Conservation (phyloP, 345 rosid genomes). For the Cardamine occulta region DNA sequence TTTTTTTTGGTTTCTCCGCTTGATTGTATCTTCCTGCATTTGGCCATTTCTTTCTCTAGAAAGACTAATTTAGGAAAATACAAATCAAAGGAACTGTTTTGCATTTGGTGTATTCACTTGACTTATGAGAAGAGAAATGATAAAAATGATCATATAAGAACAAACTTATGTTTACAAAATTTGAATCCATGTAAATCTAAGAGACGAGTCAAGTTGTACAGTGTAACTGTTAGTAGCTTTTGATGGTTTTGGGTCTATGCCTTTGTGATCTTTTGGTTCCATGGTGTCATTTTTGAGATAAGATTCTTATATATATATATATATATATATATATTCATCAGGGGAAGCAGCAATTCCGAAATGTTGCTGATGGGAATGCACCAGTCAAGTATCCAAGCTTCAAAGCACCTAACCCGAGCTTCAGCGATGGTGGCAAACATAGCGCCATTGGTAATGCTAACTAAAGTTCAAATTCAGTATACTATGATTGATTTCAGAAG, state of each 20-base stretch:
- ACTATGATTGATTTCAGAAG: background rate
- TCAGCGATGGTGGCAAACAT: conserved; percentile 19
- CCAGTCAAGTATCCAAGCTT: conserved; percentile 34
- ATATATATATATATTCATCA: background rate
- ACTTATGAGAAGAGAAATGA: background rate
- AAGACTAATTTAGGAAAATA: background rate
- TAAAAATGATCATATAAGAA: background rate
- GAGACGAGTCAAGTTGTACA: conserved; percentile 35
- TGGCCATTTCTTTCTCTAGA: background rate
- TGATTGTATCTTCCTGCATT: conserved; percentile 11
- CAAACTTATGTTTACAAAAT: background rate
- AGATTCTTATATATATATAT: background rate
- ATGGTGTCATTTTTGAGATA: background rate
- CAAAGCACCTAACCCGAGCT: conserved; percentile 31
- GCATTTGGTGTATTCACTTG: background rate
- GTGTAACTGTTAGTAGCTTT: conserved; percentile 49
- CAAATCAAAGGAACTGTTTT: background rate
- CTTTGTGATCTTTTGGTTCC: conserved; percentile 1
- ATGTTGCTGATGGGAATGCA: conserved; percentile 24
- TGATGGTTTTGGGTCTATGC: conserved; percentile 34
- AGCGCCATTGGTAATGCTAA: conserved; percentile 18
- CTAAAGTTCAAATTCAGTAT: background rate
- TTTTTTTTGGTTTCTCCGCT: background rate
- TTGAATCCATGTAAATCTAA: conserved; percentile 14
- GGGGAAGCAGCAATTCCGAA: conserved; percentile 36